Evolutionary conservation across 441 rosid genomes (phyloP), one percentile per base, ranked within the genome.

Genomic region (Croton laevigatus): DNA sequence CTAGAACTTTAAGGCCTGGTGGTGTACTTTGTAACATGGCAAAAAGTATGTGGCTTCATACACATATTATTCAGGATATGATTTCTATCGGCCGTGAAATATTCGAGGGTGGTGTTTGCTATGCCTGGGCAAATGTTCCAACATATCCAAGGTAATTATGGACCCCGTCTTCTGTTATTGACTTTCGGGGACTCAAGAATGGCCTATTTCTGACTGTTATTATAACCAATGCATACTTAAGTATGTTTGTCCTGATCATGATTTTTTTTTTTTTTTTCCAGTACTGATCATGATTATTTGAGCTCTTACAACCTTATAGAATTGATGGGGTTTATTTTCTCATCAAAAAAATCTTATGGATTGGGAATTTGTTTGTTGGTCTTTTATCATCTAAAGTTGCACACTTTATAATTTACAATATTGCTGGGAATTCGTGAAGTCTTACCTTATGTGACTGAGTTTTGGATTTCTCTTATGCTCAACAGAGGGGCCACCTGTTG

Each of bases 1-100:
- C 97, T 14, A 83, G 79, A 75, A 89, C 98, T 9, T 81, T 95
- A 73, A 86, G 88, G 84, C 97, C 96, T 71, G 99, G 99, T 37
- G 99, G 99, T 69, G 84, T 95, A 73, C 92, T 95, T 65, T 95
- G 96, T 77, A 95, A 93, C 86, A 95, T 95, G 98, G 94, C 98
- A 6, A 98, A 95, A 79, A 93, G 99, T 77, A 88, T 93, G 96
- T 93, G 99, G 99, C 98, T 95, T 53, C 99, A 93, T 75, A 91
- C 99, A 13, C 99, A 95, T 83, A 91, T 95, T 73, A 88, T 95
- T 68, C 78, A 95, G 80, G 95, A 88, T 68, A 88, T 93, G 95
- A 83, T 95, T 66, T 79, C 88, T 48, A 80, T 87, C 46, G 91
- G 98, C 71, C 80, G 73, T 23, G 95, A 88, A 79, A 91, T 85